Evolutionary conservation across 148 eudicot species (phyloP).

Genomic region (Fallopia convolvulus): DNA sequence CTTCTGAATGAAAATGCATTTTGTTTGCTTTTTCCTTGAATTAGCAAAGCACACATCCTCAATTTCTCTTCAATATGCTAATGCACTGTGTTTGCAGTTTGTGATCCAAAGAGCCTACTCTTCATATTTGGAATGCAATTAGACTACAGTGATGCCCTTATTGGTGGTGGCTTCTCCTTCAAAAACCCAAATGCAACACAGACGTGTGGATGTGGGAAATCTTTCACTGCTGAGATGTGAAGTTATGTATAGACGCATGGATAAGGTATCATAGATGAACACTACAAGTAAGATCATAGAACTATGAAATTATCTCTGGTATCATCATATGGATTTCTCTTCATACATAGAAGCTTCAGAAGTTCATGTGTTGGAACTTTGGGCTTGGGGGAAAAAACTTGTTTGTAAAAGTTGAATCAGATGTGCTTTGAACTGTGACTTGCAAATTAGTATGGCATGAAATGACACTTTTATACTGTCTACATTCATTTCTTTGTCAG

Average conservation of each 20-base stretch:
- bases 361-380: too few species aligned
- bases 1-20: not conserved
- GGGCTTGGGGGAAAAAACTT: not conserved
- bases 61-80: not conserved
- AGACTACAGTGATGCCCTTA: constrained; percentile 94
- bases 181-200: constrained; percentile 92
- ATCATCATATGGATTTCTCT: not conserved
- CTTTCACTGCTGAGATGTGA: constrained; percentile 73
- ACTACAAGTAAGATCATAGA: not conserved
- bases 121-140: constrained; percentile 88
- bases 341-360: not conserved
- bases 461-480: not conserved
- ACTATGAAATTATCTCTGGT: not conserved
- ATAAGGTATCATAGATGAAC: not conserved
- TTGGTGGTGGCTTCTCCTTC: constrained; percentile 94
- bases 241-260: constrained; percentile 8
- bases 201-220: constrained; percentile 97
- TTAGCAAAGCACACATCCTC: not conserved
- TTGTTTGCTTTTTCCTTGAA: not conserved
- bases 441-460: not conserved
- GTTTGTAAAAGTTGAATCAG: not conserved
- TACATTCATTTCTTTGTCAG: not conserved
- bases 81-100: constrained; percentile 37
- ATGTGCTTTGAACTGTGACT: not conserved
- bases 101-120: constrained; percentile 98